Percentiles rank a stretch among this genome's conserved stretches.
Conservation (phyloP, 2,329 filamentous ascomycete genomes). For the Colletotrichum paranaense region DNA sequence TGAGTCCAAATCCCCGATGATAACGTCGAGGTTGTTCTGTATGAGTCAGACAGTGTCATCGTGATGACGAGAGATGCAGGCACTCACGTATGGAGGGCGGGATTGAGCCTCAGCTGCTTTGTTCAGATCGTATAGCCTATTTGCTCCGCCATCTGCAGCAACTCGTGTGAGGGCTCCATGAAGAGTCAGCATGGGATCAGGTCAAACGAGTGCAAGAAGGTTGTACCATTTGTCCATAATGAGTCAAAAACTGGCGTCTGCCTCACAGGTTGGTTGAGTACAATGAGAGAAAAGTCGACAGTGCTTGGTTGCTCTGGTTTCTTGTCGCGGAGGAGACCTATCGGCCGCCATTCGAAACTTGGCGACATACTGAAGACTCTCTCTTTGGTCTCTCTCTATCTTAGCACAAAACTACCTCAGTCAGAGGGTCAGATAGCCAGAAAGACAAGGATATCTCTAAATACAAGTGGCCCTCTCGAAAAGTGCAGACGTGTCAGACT, state of each 20-base stretch:
- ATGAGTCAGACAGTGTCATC: neutral
- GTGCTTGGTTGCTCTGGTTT: slow-evolving; percentile 34
- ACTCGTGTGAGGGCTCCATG: slow-evolving; percentile 72
- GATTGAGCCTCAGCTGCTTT: slow-evolving; percentile 1
- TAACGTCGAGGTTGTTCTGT: slow-evolving; percentile 72
- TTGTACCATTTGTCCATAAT: slow-evolving; percentile 62
- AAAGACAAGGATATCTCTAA: neutral
- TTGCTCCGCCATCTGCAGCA: slow-evolving; percentile 93
- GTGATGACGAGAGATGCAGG: neutral
- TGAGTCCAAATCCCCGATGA: slow-evolving; percentile 94
- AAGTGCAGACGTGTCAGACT: neutral
- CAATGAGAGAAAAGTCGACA: slow-evolving; percentile 56
- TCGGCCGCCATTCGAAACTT: slow-evolving; percentile 53
- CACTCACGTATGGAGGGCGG: slow-evolving; percentile 14
- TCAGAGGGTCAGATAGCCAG: neutral
- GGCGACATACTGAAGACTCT: slow-evolving; percentile 5
- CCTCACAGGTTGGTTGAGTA: slow-evolving; percentile 64
- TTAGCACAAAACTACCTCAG: neutral
- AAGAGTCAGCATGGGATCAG: slow-evolving; percentile 37
- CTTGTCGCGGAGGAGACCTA: slow-evolving; percentile 49
- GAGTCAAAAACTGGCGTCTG: slow-evolving; percentile 58
- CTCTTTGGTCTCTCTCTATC: neutral
- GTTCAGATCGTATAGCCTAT: slow-evolving; percentile 69
- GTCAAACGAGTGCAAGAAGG: neutral
- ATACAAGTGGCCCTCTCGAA: neutral